Base-by-base conservation (phyloP, 2,329 filamentous ascomycete species). In the Cladorrhinum sp. region DNA sequence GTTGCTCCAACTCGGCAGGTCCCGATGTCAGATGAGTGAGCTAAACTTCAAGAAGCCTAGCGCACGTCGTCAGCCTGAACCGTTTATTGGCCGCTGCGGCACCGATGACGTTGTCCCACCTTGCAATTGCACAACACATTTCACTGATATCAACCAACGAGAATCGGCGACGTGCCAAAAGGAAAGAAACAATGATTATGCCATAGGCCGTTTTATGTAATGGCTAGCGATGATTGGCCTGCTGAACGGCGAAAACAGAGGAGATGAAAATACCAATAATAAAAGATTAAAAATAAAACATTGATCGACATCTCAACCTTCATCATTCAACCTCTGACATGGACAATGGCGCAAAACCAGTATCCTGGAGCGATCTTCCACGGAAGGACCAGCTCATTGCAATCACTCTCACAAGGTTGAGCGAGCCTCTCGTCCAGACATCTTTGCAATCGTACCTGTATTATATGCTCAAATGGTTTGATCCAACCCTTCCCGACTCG, bases 381-480 rank as follows among this genome's bases (percentile, higher is more conserved):
- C 81, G 84, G 60, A 96, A 92, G 73, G 80, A 85, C 50, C 92
- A 96, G 74, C 81, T 96, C 20, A 76, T 88, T 27, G 87, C 96
- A 60, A 80, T 96, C 54, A 92, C 89, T 0, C 76, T 96, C 50
- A 88, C 91, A 8, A 85, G 92, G 25, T 78, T 96, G 22, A 91
- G 89, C 10, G 92, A 96, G 71, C 92, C 92, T 2, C 77, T 96
- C 36, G 89, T 91, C 0, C 90, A 95, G 70, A 92, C 90, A 0
- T 91, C 87, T 12, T 74, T 92, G 8, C 80, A 81, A 74, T 84
- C 89, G 1, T 96, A 96, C 74, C 86, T 96, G 79, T 96, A 91
- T 75, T 96, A 93, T 74, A 91, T 95, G 73, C 83, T 96, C n/a
- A 86, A 85, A 67, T 93, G 88, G 61, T 93, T 96, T 67, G 77